These are phyloP conservation scores for Exophiala xenobiotica DNA, from an alignment of 2,329 filamentous ascomycete species.

Conservation along the genomic window DNA sequence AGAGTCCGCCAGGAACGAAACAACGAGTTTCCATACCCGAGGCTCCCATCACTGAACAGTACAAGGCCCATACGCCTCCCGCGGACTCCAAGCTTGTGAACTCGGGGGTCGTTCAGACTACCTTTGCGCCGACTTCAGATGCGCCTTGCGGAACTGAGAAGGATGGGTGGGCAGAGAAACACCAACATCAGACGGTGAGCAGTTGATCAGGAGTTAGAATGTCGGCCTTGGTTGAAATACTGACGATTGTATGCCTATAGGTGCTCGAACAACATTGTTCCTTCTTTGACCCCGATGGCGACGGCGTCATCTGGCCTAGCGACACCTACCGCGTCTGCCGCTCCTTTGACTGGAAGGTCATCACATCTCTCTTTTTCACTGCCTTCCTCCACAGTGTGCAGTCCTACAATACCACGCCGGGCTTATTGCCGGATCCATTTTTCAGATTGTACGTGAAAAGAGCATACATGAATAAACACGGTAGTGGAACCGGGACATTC, in stretches of 20 bases:
- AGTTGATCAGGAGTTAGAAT: neutral
- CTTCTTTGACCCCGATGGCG: slow-evolving; percentile 53
- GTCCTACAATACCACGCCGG: slow-evolving; percentile 45
- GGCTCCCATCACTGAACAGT: slow-evolving; percentile 7
- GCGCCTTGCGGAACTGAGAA: slow-evolving; percentile 38
- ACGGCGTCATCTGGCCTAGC: slow-evolving; percentile 53
- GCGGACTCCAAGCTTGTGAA: slow-evolving; percentile 4
- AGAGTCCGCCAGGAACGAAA: neutral
- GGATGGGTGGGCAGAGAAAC: slow-evolving; percentile 33
- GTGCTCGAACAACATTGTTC: slow-evolving; percentile 54
- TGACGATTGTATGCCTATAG: slow-evolving; percentile 10
- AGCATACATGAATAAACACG: slow-evolving; percentile 45
- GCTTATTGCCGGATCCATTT: slow-evolving; percentile 44
- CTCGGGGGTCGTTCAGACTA: slow-evolving; percentile 37
- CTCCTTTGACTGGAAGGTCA: slow-evolving; percentile 34
- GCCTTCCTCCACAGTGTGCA: slow-evolving; percentile 38
- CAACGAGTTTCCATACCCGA: slow-evolving; percentile 7
- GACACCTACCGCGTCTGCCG: slow-evolving; percentile 46
- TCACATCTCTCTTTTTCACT: slow-evolving; percentile 44
- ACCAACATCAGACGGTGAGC: slow-evolving; percentile 36
- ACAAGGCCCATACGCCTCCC: slow-evolving; percentile 1
- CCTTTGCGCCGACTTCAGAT: slow-evolving; percentile 37
- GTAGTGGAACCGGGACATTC: slow-evolving; percentile 44
- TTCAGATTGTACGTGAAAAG: slow-evolving; percentile 42
- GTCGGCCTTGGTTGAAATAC: no score